Conservation (phyloP, 495 filamentous ascomycete genomes). For the Oleoguttula mirabilis region DNA sequence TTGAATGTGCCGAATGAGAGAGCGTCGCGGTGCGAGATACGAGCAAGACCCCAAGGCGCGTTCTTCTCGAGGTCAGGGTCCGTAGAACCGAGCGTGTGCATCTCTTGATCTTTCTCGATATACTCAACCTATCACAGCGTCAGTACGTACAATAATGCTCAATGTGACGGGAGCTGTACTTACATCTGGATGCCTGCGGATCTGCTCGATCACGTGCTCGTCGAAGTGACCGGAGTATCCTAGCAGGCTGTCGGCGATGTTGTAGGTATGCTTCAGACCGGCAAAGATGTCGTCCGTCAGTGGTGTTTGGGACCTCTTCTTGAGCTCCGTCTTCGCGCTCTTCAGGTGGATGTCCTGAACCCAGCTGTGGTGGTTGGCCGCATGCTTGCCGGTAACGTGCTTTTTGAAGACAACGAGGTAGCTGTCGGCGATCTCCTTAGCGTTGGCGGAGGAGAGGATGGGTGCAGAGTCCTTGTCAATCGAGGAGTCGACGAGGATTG, state of each 20-base stretch:
- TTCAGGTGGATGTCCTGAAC: slow-evolving; percentile 71
- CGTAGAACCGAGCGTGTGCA: slow-evolving; percentile 56
- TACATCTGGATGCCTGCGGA: slow-evolving; percentile 94
- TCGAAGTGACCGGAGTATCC: slow-evolving; percentile 97
- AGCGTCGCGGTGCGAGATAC: slow-evolving; percentile 85
- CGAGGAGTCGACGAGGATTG: slow-evolving; percentile 57
- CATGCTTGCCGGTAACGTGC: slow-evolving; percentile 58
- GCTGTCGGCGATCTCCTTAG: slow-evolving; percentile 70
- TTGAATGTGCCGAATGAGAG: slow-evolving; percentile 88
- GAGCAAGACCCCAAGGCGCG: slow-evolving; percentile 93
- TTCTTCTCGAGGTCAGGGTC: slow-evolving; percentile 61
- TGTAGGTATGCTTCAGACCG: slow-evolving; percentile 90
- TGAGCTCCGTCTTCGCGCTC: slow-evolving; percentile 56
- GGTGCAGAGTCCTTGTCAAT: slow-evolving; percentile 82
- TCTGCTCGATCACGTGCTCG: slow-evolving; percentile 80
- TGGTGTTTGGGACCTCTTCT: slow-evolving; percentile 75
- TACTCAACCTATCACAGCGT: slow-evolving; percentile 63
- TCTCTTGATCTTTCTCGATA: slow-evolving; percentile 86
- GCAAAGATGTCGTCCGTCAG: slow-evolving; percentile 58
- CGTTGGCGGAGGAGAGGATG: slow-evolving; percentile 65
- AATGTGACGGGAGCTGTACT: no score
- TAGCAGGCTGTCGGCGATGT: slow-evolving; percentile 68
- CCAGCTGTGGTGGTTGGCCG: slow-evolving; percentile 75
- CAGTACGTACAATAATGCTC: no score
- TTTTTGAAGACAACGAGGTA: slow-evolving; percentile 99